Conservation (phyloP, 208 protist species). For the Trypanosoma rangeli region DNA sequence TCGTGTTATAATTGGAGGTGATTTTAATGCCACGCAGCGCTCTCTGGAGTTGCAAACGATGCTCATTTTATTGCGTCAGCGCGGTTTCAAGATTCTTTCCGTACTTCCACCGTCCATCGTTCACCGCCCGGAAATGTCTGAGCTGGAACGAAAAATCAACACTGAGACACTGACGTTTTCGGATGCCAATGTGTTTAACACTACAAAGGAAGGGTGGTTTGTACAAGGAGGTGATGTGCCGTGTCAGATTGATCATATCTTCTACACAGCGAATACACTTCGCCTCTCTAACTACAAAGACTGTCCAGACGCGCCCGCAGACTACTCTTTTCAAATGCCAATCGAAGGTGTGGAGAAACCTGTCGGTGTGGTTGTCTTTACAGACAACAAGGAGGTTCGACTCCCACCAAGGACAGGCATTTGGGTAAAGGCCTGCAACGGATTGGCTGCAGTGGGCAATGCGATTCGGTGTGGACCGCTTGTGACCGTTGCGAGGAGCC, state of each 20-base stretch:
- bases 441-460: not conserved
- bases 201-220: conserved; percentile 69
- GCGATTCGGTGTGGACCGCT: not conserved
- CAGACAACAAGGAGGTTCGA: conserved; percentile 48
- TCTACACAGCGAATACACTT: conserved; percentile 55
- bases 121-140: not conserved
- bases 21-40: conserved; percentile 82
- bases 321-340: conserved; percentile 37
- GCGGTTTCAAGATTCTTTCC: conserved; percentile 68
- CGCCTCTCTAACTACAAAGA: conserved; percentile 54
- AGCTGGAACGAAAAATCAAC: conserved; percentile 26
- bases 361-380: conserved; percentile 79
- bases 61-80: conserved; percentile 65
- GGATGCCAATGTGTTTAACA: conserved; percentile 73
- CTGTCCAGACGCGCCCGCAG: conserved; percentile 62
- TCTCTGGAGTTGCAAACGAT: conserved; percentile 84
- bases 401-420: conserved; percentile 10
- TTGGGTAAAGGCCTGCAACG: not conserved
- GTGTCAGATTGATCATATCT: conserved; percentile 87
- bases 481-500: not conserved
- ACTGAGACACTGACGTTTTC: conserved; percentile 67
- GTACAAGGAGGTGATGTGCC: conserved; percentile 72
- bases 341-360: conserved; percentile 30
- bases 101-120: conserved; percentile 47
- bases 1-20: conserved; percentile 77